Conservation (phyloP, 805 yeast genomes). For the Candida lessepsii region DNA sequence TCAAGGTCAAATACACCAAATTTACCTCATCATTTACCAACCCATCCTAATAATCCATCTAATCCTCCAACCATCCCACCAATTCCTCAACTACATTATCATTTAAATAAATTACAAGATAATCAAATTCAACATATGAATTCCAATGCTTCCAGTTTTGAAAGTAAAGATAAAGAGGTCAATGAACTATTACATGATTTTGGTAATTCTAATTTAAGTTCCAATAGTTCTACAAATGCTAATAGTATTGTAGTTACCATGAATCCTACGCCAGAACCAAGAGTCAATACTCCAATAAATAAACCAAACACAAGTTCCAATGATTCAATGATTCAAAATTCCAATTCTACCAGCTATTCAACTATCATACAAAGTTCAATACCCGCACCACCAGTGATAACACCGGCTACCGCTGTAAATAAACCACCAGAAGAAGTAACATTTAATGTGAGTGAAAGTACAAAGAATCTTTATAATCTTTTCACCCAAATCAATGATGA, state of each 20-base stretch:
- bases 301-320: neutral
- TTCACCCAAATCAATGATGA: conserved; percentile 29
- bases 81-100: conserved; percentile 11
- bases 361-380: conserved; percentile 12
- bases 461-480: conserved; percentile 29
- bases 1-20: conserved; percentile 5
- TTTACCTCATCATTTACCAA: conserved; percentile 2
- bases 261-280: conserved; percentile 15
- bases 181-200: conserved; percentile 16
- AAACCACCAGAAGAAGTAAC: conserved; percentile 15
- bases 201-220: conserved; percentile 16
- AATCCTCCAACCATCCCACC: conserved; percentile 4
- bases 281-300: conserved; percentile 4
- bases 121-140: conserved; percentile 9
- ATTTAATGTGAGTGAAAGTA: conserved; percentile 25
- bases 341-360: conserved; percentile 14
- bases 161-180: conserved; percentile 13
- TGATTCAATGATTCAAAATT: conserved; percentile 7
- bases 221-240: conserved; percentile 15
- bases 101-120: conserved; percentile 14
- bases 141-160: conserved; percentile 6
- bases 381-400: conserved; percentile 16
- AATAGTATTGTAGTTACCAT: conserved; percentile 14
- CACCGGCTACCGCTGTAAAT: conserved; percentile 10
- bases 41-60: neutral